Evolutionary conservation across 2,329 filamentous ascomycete genomes (phyloP).

Genomic region (Arthrobotrys conoides): DNA sequence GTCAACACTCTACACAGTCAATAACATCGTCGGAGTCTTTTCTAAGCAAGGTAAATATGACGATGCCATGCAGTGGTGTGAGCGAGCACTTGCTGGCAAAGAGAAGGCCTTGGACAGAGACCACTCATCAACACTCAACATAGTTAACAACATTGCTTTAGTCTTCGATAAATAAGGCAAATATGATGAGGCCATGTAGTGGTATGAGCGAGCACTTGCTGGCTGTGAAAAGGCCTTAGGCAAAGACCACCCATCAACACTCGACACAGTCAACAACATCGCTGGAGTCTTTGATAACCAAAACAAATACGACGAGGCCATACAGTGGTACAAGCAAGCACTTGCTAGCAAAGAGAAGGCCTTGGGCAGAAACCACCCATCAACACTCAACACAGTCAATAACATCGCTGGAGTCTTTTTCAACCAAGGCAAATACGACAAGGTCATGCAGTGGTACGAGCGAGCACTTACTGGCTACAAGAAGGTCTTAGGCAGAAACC

Average conservation of each 20-base stretch:
- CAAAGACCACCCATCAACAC: conserved; percentile 40
- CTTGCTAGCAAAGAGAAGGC: conserved; percentile 4
- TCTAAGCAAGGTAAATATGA: conserved; percentile 4
- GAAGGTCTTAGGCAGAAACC: not conserved
- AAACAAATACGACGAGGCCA: too few relatives aligned
- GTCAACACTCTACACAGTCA: not conserved
- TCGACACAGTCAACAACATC: conserved; percentile 48
- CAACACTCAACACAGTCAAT: not conserved
- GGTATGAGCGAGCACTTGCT: conserved; percentile 40
- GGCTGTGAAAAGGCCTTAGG: conserved; percentile 49
- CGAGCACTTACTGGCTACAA: not conserved
- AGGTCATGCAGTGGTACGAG: not conserved
- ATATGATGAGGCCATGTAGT: conserved; percentile 53
- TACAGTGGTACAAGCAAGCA: not conserved
- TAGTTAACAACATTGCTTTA: conserved; percentile 26
- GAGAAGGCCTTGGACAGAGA: not conserved
- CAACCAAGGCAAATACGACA: not conserved
- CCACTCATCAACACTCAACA: not conserved
- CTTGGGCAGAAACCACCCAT: conserved; percentile 5
- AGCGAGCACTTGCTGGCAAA: not conserved
- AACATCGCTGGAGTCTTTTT: not conserved
- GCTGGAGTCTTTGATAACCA: not conserved
- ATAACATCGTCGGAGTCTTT: conserved; percentile 46
- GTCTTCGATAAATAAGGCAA: conserved; percentile 32
- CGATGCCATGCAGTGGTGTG: conserved; percentile 2